phyloP scores from a whole-genome alignment of 148 eudicot species.

The Vaccinium macrocarpon region DNA sequence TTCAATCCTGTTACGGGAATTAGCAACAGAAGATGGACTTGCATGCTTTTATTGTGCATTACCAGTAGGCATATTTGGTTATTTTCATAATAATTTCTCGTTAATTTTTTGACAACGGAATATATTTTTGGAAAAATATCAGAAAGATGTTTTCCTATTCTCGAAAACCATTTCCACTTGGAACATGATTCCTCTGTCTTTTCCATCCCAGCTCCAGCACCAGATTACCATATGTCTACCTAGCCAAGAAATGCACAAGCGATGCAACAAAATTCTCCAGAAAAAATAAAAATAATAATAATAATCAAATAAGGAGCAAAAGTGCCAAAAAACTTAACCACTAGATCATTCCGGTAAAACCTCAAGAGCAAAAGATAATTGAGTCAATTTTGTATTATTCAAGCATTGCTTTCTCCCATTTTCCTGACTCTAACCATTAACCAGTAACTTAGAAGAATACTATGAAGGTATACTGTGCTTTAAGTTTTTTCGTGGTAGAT shows the following conservation, averaged over 20 bases:
- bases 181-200: not conserved
- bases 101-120: not conserved
- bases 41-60: no score
- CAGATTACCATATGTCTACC: not conserved
- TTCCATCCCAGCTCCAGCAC: not conserved
- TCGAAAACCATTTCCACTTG: not conserved
- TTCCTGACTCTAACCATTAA: not conserved
- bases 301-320: not conserved
- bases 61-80: not conserved
- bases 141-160: not conserved
- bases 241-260: not conserved
- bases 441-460: not conserved
- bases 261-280: not conserved
- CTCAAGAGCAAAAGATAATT: not conserved
- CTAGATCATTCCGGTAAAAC: not conserved
- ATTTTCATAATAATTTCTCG: not conserved
- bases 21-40: no score
- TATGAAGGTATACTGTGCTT: not conserved
- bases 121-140: not conserved
- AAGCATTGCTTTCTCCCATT: not conserved
- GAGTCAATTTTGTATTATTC: not conserved
- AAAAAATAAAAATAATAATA: not conserved
- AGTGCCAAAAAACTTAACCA: not conserved
- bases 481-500: not conserved
- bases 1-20: no score